Percentiles rank a stretch among this genome's conserved stretches.
phyloP scores from a whole-genome alignment of 805 yeast species.

The Hanseniaspora vineae region DNA sequence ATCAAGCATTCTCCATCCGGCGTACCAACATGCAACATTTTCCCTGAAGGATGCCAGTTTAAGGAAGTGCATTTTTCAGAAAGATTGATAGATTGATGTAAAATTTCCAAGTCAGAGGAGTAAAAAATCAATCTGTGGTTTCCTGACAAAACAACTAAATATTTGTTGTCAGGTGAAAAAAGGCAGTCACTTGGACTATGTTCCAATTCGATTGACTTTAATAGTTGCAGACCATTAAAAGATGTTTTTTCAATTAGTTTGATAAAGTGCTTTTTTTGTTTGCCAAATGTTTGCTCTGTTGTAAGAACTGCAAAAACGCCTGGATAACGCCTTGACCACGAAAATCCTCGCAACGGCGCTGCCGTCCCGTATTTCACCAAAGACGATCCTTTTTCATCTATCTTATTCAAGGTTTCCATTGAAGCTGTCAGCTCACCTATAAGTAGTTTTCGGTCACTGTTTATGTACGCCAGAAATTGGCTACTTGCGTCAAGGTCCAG shows the following conservation, averaged over 20 bases:
- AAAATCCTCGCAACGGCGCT: background rate
- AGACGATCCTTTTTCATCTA: background rate
- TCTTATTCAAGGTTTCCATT: too few species aligned
- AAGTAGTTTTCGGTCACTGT: too few species aligned
- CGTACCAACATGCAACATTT: constrained; percentile 33
- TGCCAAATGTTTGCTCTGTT: background rate
- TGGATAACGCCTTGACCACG: background rate
- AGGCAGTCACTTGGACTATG: constrained; percentile 8
- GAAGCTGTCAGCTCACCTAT: too few species aligned
- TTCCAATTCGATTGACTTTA: background rate
- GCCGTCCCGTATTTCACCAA: background rate
- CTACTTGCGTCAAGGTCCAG: too few species aligned
- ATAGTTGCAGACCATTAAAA: background rate
- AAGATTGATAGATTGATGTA: constrained; percentile 16
- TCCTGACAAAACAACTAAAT: constrained; percentile 32
- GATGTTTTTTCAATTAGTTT: background rate
- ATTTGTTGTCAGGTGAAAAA: constrained; percentile 36
- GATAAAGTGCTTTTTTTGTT: background rate
- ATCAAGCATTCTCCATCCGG: constrained; percentile 32
- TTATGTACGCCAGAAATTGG: too few species aligned
- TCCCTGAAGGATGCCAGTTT: constrained; percentile 22
- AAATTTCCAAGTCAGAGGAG: constrained; percentile 18
- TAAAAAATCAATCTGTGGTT: constrained; percentile 26
- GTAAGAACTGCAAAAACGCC: background rate
- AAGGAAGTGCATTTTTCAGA: constrained; percentile 19